phyloP scores from a whole-genome alignment of 2,329 filamentous ascomycete genomes.

The Xylaria sp. region DNA sequence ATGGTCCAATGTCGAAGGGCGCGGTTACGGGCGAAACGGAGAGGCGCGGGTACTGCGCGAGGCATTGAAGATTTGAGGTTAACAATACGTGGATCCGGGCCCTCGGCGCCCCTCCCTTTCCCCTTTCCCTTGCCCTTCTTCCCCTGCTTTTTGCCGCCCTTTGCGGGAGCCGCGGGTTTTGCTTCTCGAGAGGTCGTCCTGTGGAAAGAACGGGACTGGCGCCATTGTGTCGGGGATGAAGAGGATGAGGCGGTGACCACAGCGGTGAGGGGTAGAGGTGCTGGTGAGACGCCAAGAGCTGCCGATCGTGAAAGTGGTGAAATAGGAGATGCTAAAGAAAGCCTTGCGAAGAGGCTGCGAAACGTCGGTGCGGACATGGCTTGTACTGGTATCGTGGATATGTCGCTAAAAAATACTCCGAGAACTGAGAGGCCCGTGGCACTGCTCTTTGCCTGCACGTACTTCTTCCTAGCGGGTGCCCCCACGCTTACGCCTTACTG shows the following conservation, averaged over 20 bases:
- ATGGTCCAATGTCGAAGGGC: constrained; percentile 98
- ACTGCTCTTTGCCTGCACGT: not conserved
- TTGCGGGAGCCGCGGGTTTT: constrained; percentile 32
- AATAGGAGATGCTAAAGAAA: constrained; percentile 29
- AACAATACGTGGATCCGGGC: constrained; percentile 56
- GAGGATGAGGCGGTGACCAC: not conserved
- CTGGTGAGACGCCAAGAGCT: constrained; percentile 10
- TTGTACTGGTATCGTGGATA: not conserved
- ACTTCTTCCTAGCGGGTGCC: not conserved
- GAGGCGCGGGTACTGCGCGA: constrained; percentile 68
- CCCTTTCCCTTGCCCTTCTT: constrained; percentile 38
- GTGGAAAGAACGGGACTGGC: constrained; percentile 39
- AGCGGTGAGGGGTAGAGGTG: constrained; percentile 7
- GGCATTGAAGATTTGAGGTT: constrained; percentile 61
- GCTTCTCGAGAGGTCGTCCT: constrained; percentile 28
- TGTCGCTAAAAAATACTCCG: not conserved
- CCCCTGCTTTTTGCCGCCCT: constrained; percentile 31
- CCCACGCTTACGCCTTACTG: not conserved
- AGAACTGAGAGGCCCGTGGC: not conserved
- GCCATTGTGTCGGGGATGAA: constrained; percentile 17
- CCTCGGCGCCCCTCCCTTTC: constrained; percentile 49
- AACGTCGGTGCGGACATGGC: constrained; percentile 40
- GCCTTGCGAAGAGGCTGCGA: constrained; percentile 43
- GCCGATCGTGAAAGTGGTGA: not conserved
- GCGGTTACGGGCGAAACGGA: constrained; percentile 88